Conservation (phyloP, 768 basidiomycete species). For the Boletus edulis region DNA sequence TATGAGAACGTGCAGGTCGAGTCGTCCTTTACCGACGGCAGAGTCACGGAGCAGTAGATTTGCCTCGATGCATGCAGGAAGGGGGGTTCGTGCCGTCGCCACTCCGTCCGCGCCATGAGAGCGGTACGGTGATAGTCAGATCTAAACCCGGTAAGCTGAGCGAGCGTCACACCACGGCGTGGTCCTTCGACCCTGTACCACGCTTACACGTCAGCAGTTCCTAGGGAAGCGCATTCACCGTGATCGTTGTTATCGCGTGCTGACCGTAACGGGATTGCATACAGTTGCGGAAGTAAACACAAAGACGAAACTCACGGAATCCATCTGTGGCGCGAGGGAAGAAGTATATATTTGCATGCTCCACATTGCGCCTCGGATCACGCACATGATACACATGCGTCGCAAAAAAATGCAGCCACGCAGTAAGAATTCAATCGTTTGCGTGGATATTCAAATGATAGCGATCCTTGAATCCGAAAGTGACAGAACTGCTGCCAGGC, state of each 20-base stretch:
- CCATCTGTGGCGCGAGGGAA: background rate
- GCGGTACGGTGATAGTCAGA: constrained; percentile 2
- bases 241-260: background rate
- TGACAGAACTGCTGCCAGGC: background rate
- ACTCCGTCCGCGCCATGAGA: background rate
- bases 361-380: constrained; percentile 10
- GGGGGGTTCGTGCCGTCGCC: background rate
- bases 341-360: background rate
- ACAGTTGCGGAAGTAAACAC: background rate
- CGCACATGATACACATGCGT: constrained; percentile 1
- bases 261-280: background rate
- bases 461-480: background rate
- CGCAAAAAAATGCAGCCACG: constrained; percentile 2
- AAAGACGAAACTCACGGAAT: background rate
- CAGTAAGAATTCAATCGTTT: background rate
- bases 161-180: background rate
- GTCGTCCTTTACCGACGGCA: constrained; percentile 7
- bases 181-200: background rate
- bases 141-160: background rate
- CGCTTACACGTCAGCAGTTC: background rate
- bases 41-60: background rate
- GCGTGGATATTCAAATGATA: constrained; percentile 2
- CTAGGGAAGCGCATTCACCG: background rate
- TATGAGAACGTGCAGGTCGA: background rate
- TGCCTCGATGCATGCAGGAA: background rate